phyloP scores from a whole-genome alignment of 768 basidiomycete species.

The Tricholoma matsutake region DNA sequence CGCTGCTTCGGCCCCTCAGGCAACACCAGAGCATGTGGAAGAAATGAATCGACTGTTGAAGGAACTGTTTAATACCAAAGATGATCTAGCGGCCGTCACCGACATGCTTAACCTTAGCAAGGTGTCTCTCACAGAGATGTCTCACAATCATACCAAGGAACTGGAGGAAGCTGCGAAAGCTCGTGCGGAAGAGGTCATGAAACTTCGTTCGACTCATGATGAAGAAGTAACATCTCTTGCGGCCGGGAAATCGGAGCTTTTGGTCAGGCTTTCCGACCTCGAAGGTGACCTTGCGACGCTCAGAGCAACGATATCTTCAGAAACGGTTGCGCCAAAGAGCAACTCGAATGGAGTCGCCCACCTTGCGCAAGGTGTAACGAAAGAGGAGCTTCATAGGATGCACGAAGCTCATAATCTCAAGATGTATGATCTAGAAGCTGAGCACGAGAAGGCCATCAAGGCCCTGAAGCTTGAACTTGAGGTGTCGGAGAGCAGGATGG shows the following conservation, averaged over 20 bases:
- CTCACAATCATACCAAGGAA: conserved; percentile 64
- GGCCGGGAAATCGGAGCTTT: conserved; percentile 60
- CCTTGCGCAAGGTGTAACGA: conserved; percentile 53
- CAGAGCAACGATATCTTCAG: conserved; percentile 52
- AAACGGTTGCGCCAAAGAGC: conserved; percentile 48
- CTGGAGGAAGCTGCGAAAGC: conserved; percentile 71
- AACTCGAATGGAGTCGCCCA: conserved; percentile 46
- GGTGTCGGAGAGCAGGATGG: conserved; percentile 41
- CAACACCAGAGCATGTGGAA: conserved; percentile 46
- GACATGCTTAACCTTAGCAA: conserved; percentile 69
- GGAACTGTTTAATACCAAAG: conserved; percentile 61
- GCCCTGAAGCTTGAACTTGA: conserved; percentile 57
- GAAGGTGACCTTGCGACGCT: conserved; percentile 73
- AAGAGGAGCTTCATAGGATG: conserved; percentile 72
- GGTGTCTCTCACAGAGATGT: conserved; percentile 66
- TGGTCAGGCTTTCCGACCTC: conserved; percentile 64
- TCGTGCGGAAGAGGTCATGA: conserved; percentile 69
- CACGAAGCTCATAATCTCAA: conserved; percentile 86
- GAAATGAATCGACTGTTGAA: conserved; percentile 54
- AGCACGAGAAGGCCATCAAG: conserved; percentile 57
- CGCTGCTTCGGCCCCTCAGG: conserved; percentile 35
- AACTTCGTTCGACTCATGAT: conserved; percentile 55
- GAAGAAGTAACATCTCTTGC: conserved; percentile 55
- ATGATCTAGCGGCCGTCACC: conserved; percentile 62
- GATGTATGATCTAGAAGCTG: conserved; percentile 68